Evolutionary conservation across 108 stramenopile species (phyloP), one percentile per base, ranked within the genome.

Genomic region (Skeletonema marinoi): DNA sequence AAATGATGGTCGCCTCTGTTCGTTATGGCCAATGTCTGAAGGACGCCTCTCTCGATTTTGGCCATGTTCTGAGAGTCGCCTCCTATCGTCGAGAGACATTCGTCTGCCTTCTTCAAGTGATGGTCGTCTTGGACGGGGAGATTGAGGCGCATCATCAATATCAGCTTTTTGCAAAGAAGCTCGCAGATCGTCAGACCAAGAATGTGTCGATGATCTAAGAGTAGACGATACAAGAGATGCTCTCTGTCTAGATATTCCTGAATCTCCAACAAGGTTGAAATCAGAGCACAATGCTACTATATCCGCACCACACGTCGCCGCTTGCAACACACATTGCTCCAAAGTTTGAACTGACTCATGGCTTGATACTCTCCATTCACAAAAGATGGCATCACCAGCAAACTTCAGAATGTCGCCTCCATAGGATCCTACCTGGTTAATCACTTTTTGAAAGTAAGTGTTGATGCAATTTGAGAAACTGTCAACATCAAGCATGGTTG

Each of bases 371-470:
- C 65, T 80, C 85, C 85, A 86, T 50, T 86, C 85, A 21, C 75
- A 82, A 56, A 86, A 84, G 6, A 86, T 59, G n/a, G 85, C 82
- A 72, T 86, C 85, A 11, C 85, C 85, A 2, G 85, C 90, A 83
- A 93, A 91, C 67, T 91, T 91, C 14, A 93, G 70, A 60, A 93
- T 85, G 60, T 93, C 93, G 11, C 93, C 93, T 41, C 86, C 83
- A 56, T 85, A 70, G 6, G 60, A 29, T 31, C 80, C 77, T 14
- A 91, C 88, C 66, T 90, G 88, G 60, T 85, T 81, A 36, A 93
- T 88, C 77, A 93, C 87, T 56, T 82, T 66, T 70, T 91, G 75
- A 76, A 93, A 93, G 76, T 93, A 93, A 9, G 87, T 74, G 61
- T 93, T 93, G 68, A 93, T 93, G 13, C 86, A 83, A 73, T 89